These are phyloP conservation scores for Petunia secreta DNA, from an alignment of 257 asterid species.

Conservation along the genomic window DNA sequence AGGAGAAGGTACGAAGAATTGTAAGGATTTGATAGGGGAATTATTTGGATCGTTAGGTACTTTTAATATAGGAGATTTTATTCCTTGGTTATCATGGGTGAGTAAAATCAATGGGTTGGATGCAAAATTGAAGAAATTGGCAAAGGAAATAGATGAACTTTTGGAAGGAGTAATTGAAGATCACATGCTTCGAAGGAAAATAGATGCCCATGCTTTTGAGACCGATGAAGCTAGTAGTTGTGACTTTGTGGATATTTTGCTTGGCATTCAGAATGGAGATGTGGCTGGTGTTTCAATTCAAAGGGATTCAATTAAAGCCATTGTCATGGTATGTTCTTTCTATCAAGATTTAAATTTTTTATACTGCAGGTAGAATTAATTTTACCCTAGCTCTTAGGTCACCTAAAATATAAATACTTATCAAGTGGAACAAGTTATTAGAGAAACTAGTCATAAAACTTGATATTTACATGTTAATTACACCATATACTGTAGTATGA, in stretches of 20 bases:
- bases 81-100: conserved; percentile 43
- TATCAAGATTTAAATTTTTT: too few relatives aligned
- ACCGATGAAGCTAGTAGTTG: background rate
- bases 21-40: background rate
- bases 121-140: conserved; percentile 26
- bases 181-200: conserved; percentile 11
- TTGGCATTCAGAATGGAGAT: conserved; percentile 30
- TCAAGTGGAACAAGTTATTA: too few relatives aligned
- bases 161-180: conserved; percentile 38
- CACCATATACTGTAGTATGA: too few relatives aligned
- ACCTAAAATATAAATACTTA: too few relatives aligned
- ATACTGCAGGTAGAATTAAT: too few relatives aligned
- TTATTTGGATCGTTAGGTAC: background rate
- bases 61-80: conserved; percentile 25
- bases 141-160: conserved; percentile 35
- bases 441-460: too few relatives aligned
- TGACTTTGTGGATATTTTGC: conserved; percentile 37
- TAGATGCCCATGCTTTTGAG: background rate
- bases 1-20: background rate
- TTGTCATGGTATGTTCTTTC: conserved; percentile 34
- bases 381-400: too few relatives aligned
- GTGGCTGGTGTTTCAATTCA: conserved; percentile 30
- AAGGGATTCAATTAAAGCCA: conserved; percentile 40
- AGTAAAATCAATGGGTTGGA: conserved; percentile 39
- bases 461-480: too few relatives aligned